phyloP scores from a whole-genome alignment of 495 filamentous ascomycete species.

The Aspergillus conjunctus region DNA sequence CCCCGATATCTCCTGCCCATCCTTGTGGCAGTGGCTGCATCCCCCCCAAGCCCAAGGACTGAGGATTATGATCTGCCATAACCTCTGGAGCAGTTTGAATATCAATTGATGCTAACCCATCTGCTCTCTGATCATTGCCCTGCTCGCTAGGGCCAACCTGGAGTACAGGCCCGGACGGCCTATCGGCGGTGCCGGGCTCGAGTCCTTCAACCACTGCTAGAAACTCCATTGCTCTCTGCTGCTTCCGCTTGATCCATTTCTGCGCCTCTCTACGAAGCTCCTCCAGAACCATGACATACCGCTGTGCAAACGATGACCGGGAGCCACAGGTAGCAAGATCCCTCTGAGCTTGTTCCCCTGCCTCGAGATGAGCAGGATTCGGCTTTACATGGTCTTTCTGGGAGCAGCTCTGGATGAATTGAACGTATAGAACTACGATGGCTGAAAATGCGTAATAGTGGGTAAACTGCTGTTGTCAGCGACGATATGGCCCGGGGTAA shows the following conservation, averaged over 20 bases:
- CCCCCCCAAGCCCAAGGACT: neutral
- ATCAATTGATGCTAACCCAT: neutral
- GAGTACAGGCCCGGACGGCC: neutral
- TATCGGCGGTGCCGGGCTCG: no score
- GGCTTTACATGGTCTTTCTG: neutral
- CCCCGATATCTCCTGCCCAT: conserved; percentile 18
- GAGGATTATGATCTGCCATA: neutral
- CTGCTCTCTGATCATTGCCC: neutral
- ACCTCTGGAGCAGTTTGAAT: neutral
- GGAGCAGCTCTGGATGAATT: conserved; percentile 23
- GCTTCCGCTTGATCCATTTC: conserved; percentile 14
- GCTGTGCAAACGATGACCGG: conserved; percentile 26
- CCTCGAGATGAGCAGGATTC: conserved; percentile 15
- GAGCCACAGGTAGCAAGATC: conserved; percentile 27
- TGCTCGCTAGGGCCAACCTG: neutral
- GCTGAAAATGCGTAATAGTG: conserved; percentile 34
- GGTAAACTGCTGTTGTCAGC: conserved; percentile 22
- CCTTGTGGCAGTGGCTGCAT: conserved; percentile 14
- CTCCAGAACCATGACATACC: conserved; percentile 44
- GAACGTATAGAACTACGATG: conserved; percentile 30
- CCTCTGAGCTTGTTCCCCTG: conserved; percentile 26
- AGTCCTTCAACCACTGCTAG: no score
- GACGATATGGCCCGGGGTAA: neutral
- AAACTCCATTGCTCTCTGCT: neutral
- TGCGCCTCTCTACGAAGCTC: conserved; percentile 46